Conservation (phyloP, 371 early-diverging fungal species). For the Chytridium lagenaria region DNA sequence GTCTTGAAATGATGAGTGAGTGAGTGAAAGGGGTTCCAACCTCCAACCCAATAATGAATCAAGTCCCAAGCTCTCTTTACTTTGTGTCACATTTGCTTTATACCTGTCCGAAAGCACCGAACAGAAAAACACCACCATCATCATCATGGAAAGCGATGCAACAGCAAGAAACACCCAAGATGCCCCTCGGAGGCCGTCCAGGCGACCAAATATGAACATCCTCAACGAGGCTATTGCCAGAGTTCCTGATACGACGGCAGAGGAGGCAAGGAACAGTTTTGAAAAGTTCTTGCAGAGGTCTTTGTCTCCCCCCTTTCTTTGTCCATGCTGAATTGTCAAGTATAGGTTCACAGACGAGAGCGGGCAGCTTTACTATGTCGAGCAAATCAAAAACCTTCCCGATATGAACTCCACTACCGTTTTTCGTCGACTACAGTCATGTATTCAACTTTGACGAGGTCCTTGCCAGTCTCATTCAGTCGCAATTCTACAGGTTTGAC, state of each 20-base stretch:
- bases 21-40: too few species aligned
- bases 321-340: conserved; percentile 5
- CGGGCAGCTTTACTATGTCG: conserved; percentile 40
- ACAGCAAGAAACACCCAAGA: too few species aligned
- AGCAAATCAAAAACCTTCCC: conserved; percentile 46
- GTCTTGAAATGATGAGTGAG: too few species aligned
- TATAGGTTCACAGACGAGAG: conserved; percentile 15
- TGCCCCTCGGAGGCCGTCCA: not conserved
- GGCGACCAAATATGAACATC: conserved; percentile 22
- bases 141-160: too few species aligned
- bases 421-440: conserved; percentile 80
- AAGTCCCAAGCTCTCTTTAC: too few species aligned
- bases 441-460: conserved; percentile 66
- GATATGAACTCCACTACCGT: conserved; percentile 58
- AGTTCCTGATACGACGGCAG: conserved; percentile 80
- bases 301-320: not conserved
- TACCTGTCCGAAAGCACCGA: too few species aligned
- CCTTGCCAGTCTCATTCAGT: conserved; percentile 70
- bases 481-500: conserved; percentile 78
- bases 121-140: too few species aligned
- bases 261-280: conserved; percentile 77
- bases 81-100: not conserved
- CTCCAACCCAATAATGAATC: too few species aligned
- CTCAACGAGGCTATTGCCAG: conserved; percentile 57
- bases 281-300: conserved; percentile 78